Conservation (phyloP, 768 basidiomycete species). For the Boletus rubropictus region DNA sequence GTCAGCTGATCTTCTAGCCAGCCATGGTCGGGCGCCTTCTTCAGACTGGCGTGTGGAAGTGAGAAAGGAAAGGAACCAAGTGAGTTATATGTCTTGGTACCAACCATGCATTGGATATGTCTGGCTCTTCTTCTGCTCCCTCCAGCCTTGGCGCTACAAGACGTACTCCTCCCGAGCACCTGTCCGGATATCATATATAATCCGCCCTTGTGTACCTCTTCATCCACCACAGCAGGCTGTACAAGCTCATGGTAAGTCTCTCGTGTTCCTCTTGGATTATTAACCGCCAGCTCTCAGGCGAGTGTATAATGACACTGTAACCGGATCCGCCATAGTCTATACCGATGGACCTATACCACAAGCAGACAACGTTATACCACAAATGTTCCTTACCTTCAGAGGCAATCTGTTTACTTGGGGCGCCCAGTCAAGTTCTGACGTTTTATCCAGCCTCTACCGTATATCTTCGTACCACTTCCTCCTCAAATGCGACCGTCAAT, state of each 20-base stretch:
- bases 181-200: constrained; percentile 25
- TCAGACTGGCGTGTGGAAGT: constrained; percentile 6
- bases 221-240: constrained; percentile 12
- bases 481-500: constrained; percentile 49
- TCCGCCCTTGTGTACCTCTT: constrained; percentile 19
- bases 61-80: constrained; percentile 5
- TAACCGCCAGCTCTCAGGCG: constrained; percentile 18
- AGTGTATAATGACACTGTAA: constrained; percentile 10
- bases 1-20: background rate
- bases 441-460: constrained; percentile 36
- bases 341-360: constrained; percentile 41
- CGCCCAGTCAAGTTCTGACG: constrained; percentile 3
- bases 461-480: constrained; percentile 38
- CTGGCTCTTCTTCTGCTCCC: constrained; percentile 11
- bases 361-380: constrained; percentile 43
- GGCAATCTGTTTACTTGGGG: constrained; percentile 30
- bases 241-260: constrained; percentile 24
- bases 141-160: constrained; percentile 14
- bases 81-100: constrained; percentile 3
- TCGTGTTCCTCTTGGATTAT: background rate
- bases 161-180: constrained; percentile 20
- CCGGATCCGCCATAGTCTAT: constrained; percentile 21
- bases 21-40: background rate
- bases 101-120: constrained; percentile 17
- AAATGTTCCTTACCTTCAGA: constrained; percentile 52